phyloP scores from a whole-genome alignment of 148 eudicot genomes.

The Cornus kousa region DNA sequence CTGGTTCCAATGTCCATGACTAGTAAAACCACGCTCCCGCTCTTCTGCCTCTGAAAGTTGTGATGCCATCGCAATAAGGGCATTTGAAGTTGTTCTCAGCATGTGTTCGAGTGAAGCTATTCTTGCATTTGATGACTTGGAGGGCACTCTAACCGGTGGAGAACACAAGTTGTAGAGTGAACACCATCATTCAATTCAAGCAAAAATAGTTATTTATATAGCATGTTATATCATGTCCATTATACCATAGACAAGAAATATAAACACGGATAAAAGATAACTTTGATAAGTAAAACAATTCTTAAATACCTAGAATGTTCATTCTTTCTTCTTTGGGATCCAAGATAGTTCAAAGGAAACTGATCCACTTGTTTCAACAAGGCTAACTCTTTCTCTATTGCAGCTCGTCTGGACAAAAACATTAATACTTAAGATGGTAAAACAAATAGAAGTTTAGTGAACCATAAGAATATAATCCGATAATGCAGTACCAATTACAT shows the following conservation, averaged over 20 bases:
- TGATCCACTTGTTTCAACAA: slow-evolving; percentile 14
- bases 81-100: slow-evolving; percentile 19
- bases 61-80: slow-evolving; percentile 21
- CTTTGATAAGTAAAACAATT: background rate
- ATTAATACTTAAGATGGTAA: background rate
- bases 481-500: background rate
- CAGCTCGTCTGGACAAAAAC: slow-evolving; percentile 2
- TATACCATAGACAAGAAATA: background rate
- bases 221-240: too few relatives aligned
- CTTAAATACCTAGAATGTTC: slow-evolving; percentile 13
- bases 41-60: slow-evolving; percentile 23
- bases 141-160: background rate
- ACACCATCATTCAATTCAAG: background rate
- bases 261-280: background rate
- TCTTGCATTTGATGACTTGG: slow-evolving; percentile 16
- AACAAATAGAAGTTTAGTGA: background rate
- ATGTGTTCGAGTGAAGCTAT: slow-evolving; percentile 16
- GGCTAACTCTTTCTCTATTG: slow-evolving; percentile 19
- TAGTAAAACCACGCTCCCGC: slow-evolving; percentile 12
- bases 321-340: slow-evolving; percentile 9
- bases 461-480: background rate
- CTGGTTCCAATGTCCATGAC: slow-evolving; percentile 22
- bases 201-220: too few relatives aligned
- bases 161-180: background rate
- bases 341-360: background rate